A percentile compares a stretch with the other conserved stretches of the same genome.
These are phyloP conservation scores for Candida insectorum DNA, from an alignment of 805 yeast genomes.

Conservation along the genomic window DNA sequence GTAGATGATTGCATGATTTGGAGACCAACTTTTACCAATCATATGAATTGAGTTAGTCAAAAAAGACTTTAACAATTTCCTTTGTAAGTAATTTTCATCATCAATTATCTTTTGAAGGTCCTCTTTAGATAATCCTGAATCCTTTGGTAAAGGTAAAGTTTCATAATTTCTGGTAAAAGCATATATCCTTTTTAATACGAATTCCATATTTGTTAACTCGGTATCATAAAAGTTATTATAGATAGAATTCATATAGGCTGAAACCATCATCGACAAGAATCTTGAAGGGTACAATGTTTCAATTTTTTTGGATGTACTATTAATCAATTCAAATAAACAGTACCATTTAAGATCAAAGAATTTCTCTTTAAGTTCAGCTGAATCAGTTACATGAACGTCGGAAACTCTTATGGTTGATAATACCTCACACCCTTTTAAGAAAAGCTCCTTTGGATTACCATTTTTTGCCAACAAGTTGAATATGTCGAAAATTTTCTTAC, in stretches of 20 bases:
- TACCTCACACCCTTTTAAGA: slow-evolving; percentile 68
- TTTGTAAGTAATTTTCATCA: slow-evolving; percentile 62
- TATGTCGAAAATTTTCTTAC: slow-evolving; percentile 38
- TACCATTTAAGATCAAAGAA: slow-evolving; percentile 60
- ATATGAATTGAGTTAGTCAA: slow-evolving; percentile 51
- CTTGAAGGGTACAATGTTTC: slow-evolving; percentile 74
- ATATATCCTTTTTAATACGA: slow-evolving; percentile 57
- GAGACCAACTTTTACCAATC: slow-evolving; percentile 15
- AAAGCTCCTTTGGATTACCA: slow-evolving; percentile 81
- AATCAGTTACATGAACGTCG: slow-evolving; percentile 12
- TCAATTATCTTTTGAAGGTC: slow-evolving; percentile 39
- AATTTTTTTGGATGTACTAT: slow-evolving; percentile 56
- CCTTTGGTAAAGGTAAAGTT: slow-evolving; percentile 42
- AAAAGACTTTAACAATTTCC: slow-evolving; percentile 61
- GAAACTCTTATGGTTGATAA: slow-evolving; percentile 36
- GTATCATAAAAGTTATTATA: slow-evolving; percentile 29
- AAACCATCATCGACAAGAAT: slow-evolving; percentile 65
- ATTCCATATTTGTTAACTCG: slow-evolving; percentile 13
- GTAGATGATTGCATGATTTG: slow-evolving; percentile 7
- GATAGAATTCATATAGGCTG: slow-evolving; percentile 54
- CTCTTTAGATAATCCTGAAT: slow-evolving; percentile 27
- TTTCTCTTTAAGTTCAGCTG: slow-evolving; percentile 14
- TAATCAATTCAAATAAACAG: slow-evolving; percentile 62
- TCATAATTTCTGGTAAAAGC: slow-evolving; percentile 52
- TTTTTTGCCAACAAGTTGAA: slow-evolving; percentile 62